phyloP scores from a whole-genome alignment of 352 stramenopile species.

The Phytophthora meadii region DNA sequence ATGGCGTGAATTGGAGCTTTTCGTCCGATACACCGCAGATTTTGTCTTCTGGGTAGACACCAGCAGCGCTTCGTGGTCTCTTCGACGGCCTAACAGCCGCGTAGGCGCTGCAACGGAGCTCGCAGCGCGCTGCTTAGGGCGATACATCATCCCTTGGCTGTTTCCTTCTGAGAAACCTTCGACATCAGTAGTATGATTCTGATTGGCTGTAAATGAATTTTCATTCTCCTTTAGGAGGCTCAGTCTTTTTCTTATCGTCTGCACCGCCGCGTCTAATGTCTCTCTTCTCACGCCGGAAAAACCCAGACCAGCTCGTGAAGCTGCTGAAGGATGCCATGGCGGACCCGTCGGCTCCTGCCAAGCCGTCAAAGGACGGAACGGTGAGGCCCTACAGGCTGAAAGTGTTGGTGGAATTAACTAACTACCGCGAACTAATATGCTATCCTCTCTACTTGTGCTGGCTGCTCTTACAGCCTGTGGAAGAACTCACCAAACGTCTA shows the following conservation, averaged over 20 bases:
- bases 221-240: conserved; percentile 1
- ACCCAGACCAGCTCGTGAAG: conserved; percentile 83
- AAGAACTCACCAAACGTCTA: conserved; percentile 84
- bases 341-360: conserved; percentile 54
- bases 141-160: conserved; percentile 4
- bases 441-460: not conserved
- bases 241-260: too few relatives aligned
- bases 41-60: not conserved
- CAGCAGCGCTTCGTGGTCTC: not conserved
- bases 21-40: not conserved
- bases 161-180: conserved; percentile 20
- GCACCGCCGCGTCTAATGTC: conserved; percentile 43
- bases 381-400: conserved; percentile 16
- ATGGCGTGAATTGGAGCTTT: conserved; percentile 11
- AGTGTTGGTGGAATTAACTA: conserved; percentile 3
- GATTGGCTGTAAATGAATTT: conserved; percentile 16
- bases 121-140: conserved; percentile 12
- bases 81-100: conserved; percentile 17
- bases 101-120: conserved; percentile 2
- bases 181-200: not conserved
- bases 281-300: conserved; percentile 82
- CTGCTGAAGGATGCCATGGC: conserved; percentile 77
- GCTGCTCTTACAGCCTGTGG: conserved; percentile 40
- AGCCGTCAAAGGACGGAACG: conserved; percentile 71
- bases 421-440: conserved; percentile 5